Percentiles rank a stretch among this genome's conserved stretches.
phyloP scores from a whole-genome alignment of 805 yeast species.

The Schwanniomyces polymorphus region DNA sequence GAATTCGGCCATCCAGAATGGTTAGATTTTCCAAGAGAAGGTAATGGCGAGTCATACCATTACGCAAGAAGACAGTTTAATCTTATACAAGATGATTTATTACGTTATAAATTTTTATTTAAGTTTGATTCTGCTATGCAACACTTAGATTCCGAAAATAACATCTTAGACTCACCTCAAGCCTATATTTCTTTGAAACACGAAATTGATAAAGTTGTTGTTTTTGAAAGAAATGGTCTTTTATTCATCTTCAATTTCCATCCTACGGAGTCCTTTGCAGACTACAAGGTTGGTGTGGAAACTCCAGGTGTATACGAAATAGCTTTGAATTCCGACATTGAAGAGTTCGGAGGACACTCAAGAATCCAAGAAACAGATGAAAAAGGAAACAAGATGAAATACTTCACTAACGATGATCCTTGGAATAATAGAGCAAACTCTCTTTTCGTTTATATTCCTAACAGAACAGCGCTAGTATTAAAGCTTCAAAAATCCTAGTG shows the following conservation, averaged over 20 bases:
- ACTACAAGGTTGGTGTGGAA: slow-evolving; percentile 90
- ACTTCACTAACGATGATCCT: slow-evolving; percentile 66
- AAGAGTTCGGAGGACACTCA: slow-evolving; percentile 76
- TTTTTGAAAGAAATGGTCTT: slow-evolving; percentile 83
- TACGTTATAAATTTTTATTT: slow-evolving; percentile 77
- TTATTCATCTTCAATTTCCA: slow-evolving; percentile 89
- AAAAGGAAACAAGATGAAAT: slow-evolving; percentile 43
- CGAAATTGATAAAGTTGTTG: slow-evolving; percentile 85
- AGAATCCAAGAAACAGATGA: slow-evolving; percentile 53
- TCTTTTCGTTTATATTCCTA: slow-evolving; percentile 79
- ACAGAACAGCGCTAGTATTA: slow-evolving; percentile 52
- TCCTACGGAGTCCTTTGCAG: slow-evolving; percentile 78
- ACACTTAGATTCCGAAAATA: slow-evolving; percentile 63
- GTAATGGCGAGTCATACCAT: slow-evolving; percentile 84
- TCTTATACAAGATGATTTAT: slow-evolving; percentile 71
- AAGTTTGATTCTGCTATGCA: slow-evolving; percentile 88
- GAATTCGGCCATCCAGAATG: slow-evolving; percentile 99
- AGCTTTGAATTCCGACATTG: slow-evolving; percentile 72
- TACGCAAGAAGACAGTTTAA: slow-evolving; percentile 96
- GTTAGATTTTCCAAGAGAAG: slow-evolving; percentile 94
- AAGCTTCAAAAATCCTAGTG: slow-evolving; percentile 22
- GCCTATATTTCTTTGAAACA: slow-evolving; percentile 88
- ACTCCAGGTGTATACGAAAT: slow-evolving; percentile 72
- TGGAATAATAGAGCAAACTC: slow-evolving; percentile 85
- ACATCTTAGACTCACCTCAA: slow-evolving; percentile 67